These are phyloP conservation scores for Vitis hybrid DNA, from an alignment of 177 flowering plant genomes.

Conservation along the genomic window DNA sequence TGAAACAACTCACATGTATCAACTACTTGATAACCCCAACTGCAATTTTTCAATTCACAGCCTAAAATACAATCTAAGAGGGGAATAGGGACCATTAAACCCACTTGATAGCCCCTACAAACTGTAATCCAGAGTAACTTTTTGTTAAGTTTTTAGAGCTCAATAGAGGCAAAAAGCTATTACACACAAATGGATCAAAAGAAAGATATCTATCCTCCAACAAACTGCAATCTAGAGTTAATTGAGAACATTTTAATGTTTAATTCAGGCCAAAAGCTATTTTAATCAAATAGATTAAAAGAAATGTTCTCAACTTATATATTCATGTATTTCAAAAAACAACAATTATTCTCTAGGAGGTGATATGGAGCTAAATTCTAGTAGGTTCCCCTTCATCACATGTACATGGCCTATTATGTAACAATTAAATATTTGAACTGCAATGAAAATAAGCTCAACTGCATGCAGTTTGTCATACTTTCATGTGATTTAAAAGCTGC, in stretches of 20 bases:
- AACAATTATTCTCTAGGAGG: not conserved
- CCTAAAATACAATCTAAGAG: not conserved
- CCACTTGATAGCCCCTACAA: not conserved
- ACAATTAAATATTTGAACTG: too few relatives aligned
- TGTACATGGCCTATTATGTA: too few relatives aligned
- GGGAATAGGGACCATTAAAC: not conserved
- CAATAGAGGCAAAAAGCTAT: too few relatives aligned
- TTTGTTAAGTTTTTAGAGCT: too few relatives aligned
- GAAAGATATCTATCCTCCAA: not conserved
- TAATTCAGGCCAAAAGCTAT: not conserved
- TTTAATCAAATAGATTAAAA: not conserved
- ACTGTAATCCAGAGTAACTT: too few relatives aligned
- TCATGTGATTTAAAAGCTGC: too few relatives aligned
- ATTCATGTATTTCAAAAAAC: not conserved
- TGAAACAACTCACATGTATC: conserved; percentile 5
- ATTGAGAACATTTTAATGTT: not conserved
- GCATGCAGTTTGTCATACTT: too few relatives aligned
- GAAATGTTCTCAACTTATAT: not conserved
- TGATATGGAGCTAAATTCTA: not conserved
- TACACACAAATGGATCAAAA: too few relatives aligned
- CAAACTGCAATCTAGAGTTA: not conserved
- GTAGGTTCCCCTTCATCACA: not conserved
- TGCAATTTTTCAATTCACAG: not conserved
- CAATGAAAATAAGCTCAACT: too few relatives aligned
- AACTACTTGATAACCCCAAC: not conserved